Base-by-base conservation (phyloP, 2,329 filamentous ascomycete species). In the Akanthomyces lecanii region DNA sequence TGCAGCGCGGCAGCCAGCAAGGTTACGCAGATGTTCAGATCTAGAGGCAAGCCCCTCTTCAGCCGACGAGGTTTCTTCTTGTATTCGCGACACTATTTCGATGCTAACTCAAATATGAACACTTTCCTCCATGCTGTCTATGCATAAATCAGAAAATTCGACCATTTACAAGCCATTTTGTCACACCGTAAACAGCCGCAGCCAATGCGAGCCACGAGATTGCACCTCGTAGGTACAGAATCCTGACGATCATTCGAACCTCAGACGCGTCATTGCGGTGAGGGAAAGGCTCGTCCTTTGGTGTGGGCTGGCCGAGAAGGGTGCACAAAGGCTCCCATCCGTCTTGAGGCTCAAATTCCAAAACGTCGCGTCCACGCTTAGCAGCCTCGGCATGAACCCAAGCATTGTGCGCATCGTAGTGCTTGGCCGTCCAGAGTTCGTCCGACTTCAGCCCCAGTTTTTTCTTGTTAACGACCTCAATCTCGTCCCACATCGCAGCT, bases 301-400 rank as follows among this genome's bases (percentile, higher is more conserved):
- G 76, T 3, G 75, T 67, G 7, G 71, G 67, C 42, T 71, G 72
- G 4, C 69, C 73, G 47, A 79, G 57, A 56, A 79, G 78, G 62
- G 71, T 65, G 65, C 78, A 81, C 28, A 82, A 68, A 11, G 76
- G 75, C 42, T 70, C 72, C 79, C 79, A 81, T 0, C 77, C 78
- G 42, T 79, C 74, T 56, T 73, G 68, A 0, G 71, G 68, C 56
- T 70, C 67, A 56, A 70, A 73, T 18, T 68, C 62, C 1, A 73
- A 61, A 0, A 73, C 62, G 48, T 67, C 61, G 0, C 71, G 71
- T 4, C 70, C 70, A 2, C 72, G 66, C 62, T 70, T 71, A 64
- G 64, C 68, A 3, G 73, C 73, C 33, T 75, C 71, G 2, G 64
- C 62, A 16, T 69, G 65, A 0, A 75, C 70, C 18, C 66, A 67